Percentiles rank a stretch among this genome's conserved stretches.
Conservation (phyloP, 345 rosid genomes). For the Corymbia maculata region DNA sequence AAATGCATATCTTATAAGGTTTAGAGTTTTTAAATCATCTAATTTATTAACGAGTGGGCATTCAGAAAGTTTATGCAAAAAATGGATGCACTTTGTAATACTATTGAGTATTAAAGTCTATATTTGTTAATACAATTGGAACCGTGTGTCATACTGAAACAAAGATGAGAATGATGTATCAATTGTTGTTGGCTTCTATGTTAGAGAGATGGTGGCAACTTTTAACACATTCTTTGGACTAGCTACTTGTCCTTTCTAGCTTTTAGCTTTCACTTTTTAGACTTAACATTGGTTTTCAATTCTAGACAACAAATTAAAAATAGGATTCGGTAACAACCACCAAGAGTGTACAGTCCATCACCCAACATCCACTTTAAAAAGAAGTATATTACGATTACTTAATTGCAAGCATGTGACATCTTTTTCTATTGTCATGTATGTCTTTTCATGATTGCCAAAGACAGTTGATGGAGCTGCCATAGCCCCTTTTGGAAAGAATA, state of each 20-base stretch:
- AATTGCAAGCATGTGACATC: not conserved
- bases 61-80: not conserved
- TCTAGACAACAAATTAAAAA: not conserved
- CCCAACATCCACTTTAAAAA: not conserved
- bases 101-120: not conserved
- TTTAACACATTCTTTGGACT: not conserved
- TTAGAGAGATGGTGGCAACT: not conserved
- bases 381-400: not conserved
- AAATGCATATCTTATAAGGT: not conserved
- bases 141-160: not conserved
- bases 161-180: not conserved
- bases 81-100: not conserved
- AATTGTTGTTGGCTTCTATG: not conserved
- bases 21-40: not conserved
- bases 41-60: not conserved
- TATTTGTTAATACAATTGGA: not conserved
- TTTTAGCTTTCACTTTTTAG: not conserved
- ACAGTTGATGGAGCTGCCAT: not conserved
- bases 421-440: not conserved
- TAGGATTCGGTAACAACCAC: not conserved
- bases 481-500: not conserved
- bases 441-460: not conserved
- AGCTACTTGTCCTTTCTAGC: not conserved
- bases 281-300: not conserved
- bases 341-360: too few relatives aligned